A percentile compares a stretch with the other conserved stretches of the same genome.
Evolutionary conservation across 169 alveolate species (phyloP).

Genomic region (Amoebophrya sp.): DNA sequence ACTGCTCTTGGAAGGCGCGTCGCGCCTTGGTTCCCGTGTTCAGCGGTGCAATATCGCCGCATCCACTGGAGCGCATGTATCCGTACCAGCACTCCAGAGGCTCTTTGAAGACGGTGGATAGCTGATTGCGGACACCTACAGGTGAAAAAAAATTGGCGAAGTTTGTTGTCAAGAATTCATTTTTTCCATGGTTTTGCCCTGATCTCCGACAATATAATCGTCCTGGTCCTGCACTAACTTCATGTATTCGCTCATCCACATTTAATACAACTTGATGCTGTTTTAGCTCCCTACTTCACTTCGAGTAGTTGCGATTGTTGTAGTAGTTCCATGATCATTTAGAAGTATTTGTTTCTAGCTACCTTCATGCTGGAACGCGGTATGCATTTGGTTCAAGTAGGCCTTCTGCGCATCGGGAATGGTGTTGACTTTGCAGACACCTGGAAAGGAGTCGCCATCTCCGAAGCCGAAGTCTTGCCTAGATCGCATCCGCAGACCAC

Average conservation of each 20-base stretch:
- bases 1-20: not conserved
- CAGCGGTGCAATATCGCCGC: not conserved
- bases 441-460: not conserved
- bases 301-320: not conserved
- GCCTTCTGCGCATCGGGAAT: constrained; percentile 2
- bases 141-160: not conserved
- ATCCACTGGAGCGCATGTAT: not conserved
- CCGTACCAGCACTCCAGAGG: constrained; percentile 21
- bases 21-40: not conserved
- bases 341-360: no score
- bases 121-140: constrained; percentile 1
- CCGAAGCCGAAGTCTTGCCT: not conserved
- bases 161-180: no score
- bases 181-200: no score
- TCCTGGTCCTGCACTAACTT: no score
- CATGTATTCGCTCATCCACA: no score
- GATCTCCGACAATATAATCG: no score
- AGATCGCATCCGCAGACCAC: no score
- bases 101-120: not conserved
- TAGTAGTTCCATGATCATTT: not conserved
- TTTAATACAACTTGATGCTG: no score
- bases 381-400: not conserved
- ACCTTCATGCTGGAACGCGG: not conserved
- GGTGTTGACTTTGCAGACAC: not conserved
- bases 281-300: no score